Evolutionary conservation across 441 rosid species (phyloP), one percentile per base, ranked within the genome.

Genomic region (Viola pubescens): DNA sequence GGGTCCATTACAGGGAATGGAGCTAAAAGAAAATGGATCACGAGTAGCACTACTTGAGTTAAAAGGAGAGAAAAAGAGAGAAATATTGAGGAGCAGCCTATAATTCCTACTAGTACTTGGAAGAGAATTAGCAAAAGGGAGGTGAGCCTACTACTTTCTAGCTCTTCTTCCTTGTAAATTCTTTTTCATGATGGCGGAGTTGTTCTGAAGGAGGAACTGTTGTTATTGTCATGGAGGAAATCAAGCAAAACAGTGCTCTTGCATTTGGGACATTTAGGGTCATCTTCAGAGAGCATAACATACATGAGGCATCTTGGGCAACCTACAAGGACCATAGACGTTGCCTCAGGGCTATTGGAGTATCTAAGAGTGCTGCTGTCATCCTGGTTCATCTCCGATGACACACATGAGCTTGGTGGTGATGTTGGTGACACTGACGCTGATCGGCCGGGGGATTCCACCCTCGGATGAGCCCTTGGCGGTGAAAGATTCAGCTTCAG

Each of bases 241-340:
- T 94, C 99, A 60, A 94, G 95, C 81, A 94, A 78, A 43, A 94
- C 97, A 14, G 99, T 81, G 73, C 99, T 88, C 84, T 90, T 85
- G 81, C 97, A 94, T 75, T 84, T 90, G 48, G 95, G 99, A 68
- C 99, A 94, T 62, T 86, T 86, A 42, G 99, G 87, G 53, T 88
- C 97, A 41, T 86, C 83, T 66, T 90, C 89, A 0, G 99, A 88
- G 42, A 94, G 85, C 97, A 94, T 94, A 16, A 94, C 99, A 60
- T 90, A 94, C 95, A 94, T 90, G 62, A 90, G 86, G 74, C 99
- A 94, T 58, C 94, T 79, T 2, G 97, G 99, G 48, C 99, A 94
- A 0, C 99, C 97, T 2, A 88, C 97, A 3, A 94, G 90, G 58
- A 88, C 77, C 99, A 94, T 94, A 26, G 97, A 83, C 2, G 87